Conservation (phyloP, 129 eudicot genomes). For the Kitagawia praeruptora region DNA sequence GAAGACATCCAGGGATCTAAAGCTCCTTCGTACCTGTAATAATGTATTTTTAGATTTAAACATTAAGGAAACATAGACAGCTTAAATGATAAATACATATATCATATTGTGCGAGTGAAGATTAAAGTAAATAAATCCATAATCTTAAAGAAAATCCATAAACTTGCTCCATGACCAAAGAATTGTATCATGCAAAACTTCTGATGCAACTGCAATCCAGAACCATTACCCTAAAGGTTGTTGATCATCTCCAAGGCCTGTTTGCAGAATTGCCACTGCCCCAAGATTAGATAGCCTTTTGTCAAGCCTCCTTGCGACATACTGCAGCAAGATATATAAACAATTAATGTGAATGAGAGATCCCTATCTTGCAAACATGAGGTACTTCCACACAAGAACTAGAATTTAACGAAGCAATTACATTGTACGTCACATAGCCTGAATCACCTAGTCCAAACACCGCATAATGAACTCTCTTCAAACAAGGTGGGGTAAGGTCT, state of each 20-base stretch:
- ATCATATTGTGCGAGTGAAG: background rate
- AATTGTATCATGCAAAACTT: background rate
- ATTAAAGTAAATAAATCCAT: background rate
- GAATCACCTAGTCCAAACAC: conserved; percentile 99
- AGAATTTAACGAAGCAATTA: conserved; percentile 20
- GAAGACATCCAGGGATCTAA: conserved; percentile 92
- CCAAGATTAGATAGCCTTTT: conserved; percentile 79
- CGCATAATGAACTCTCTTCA: conserved; percentile 57
- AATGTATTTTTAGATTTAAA: background rate
- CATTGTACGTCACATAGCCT: conserved; percentile 89
- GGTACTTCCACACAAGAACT: background rate
- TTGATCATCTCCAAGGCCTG: conserved; percentile 97
- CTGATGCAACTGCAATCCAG: background rate
- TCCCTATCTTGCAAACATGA: background rate
- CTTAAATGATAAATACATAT: background rate
- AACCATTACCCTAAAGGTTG: conserved; percentile 82
- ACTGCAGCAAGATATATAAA: conserved; percentile 31
- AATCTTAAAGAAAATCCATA: background rate
- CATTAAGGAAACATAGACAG: background rate
- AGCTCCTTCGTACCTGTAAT: conserved; percentile 78
- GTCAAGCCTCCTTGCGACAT: conserved; percentile 89
- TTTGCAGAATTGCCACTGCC: conserved; percentile 58
- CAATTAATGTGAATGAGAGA: background rate
- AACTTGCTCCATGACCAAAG: background rate
- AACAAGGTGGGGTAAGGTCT: conserved; percentile 50